These are phyloP conservation scores for Globisporangium lucens DNA, from an alignment of 352 stramenopile species.

Conservation along the genomic window DNA sequence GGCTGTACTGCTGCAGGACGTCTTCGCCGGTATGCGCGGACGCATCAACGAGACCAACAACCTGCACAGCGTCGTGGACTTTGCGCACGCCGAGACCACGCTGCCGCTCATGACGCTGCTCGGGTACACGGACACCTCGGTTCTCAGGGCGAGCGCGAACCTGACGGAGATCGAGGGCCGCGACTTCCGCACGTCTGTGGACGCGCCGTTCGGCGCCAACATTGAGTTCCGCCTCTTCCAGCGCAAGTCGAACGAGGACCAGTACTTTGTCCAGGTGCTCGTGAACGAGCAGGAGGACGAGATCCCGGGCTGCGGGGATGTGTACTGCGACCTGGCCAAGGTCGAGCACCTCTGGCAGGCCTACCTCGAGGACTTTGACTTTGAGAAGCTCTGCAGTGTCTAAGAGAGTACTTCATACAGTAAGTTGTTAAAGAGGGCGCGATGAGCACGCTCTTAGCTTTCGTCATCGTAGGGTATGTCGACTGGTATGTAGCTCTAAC, in stretches of 20 bases:
- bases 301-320: slow-evolving; percentile 19
- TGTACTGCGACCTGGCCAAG: slow-evolving; percentile 24
- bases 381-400: slow-evolving; percentile 8
- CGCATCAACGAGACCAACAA: slow-evolving; percentile 31
- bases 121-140: slow-evolving; percentile 37
- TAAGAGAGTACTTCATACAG: neutral
- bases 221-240: slow-evolving; percentile 68
- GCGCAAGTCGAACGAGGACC: slow-evolving; percentile 29
- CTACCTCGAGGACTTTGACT: slow-evolving; percentile 21
- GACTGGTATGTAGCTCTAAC: neutral
- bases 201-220: slow-evolving; percentile 71
- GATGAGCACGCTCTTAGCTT: no score
- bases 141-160: slow-evolving; percentile 32
- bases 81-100: slow-evolving; percentile 75
- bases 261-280: slow-evolving; percentile 49
- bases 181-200: slow-evolving; percentile 50
- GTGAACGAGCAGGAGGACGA: slow-evolving; percentile 35
- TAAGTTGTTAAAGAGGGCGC: neutral
- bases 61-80: slow-evolving; percentile 48
- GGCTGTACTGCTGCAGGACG: slow-evolving; percentile 52
- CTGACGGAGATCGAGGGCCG: slow-evolving; percentile 37
- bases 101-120: slow-evolving; percentile 67
- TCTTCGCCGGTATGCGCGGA: slow-evolving; percentile 46
- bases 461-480: neutral
- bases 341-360: slow-evolving; percentile 20